Percentiles rank a stretch among this genome's conserved stretches.
phyloP scores from a whole-genome alignment of 768 basidiomycete species.

The Boletus rubropictus region DNA sequence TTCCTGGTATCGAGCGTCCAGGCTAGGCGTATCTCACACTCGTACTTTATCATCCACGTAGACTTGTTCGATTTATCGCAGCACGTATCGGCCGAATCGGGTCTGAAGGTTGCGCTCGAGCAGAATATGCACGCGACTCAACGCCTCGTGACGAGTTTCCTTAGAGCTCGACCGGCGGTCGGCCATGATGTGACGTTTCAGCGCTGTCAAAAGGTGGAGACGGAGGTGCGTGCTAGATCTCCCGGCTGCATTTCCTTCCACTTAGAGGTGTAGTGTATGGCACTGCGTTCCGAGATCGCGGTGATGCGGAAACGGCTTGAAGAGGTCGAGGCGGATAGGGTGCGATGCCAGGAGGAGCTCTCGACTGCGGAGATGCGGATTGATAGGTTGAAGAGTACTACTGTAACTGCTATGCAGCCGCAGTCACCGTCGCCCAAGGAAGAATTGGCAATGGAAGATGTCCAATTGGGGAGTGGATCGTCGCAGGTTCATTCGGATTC shows the following conservation, averaged over 20 bases:
- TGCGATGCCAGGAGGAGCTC: slow-evolving; percentile 47
- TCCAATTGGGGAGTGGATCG: slow-evolving; percentile 38
- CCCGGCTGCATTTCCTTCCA: not conserved
- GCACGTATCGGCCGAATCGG: slow-evolving; percentile 27
- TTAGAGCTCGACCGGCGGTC: slow-evolving; percentile 32
- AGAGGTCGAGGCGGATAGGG: slow-evolving; percentile 45
- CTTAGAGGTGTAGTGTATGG: slow-evolving; percentile 41
- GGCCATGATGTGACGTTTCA: slow-evolving; percentile 38
- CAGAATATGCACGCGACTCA: slow-evolving; percentile 54
- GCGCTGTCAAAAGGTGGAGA: slow-evolving; percentile 49
- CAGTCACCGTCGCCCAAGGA: slow-evolving; percentile 31
- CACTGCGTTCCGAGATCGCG: slow-evolving; percentile 54
- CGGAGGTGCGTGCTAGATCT: slow-evolving; percentile 45
- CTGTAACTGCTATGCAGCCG: slow-evolving; percentile 44
- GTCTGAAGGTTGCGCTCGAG: slow-evolving; percentile 40
- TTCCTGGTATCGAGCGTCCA: not conserved
- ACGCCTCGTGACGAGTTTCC: slow-evolving; percentile 53
- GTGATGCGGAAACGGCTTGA: slow-evolving; percentile 44
- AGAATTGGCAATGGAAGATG: slow-evolving; percentile 26
- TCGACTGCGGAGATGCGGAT: slow-evolving; percentile 53
- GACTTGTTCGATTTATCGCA: slow-evolving; percentile 31
- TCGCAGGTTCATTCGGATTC: slow-evolving; percentile 49
- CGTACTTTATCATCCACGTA: slow-evolving; percentile 5
- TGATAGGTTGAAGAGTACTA: slow-evolving; percentile 54
- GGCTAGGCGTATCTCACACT: not conserved